phyloP scores from a whole-genome alignment of 768 basidiomycete genomes.

The Auriculariales sp. region DNA sequence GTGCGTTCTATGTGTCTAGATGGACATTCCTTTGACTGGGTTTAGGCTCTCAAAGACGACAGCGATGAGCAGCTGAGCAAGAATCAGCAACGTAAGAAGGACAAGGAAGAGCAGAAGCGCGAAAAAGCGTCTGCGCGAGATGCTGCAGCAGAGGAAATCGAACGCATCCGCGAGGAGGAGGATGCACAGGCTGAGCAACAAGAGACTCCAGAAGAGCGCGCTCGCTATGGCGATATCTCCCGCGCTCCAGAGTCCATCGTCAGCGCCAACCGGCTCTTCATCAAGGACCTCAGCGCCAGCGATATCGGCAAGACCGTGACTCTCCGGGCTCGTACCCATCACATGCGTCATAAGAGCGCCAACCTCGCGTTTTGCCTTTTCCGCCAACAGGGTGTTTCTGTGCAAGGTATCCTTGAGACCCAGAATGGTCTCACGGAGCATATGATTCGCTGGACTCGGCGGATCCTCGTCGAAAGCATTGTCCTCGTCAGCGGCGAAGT shows the following conservation, averaged over 20 bases:
- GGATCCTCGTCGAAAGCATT: constrained; percentile 26
- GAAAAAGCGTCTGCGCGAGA: not conserved
- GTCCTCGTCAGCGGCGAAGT: constrained; percentile 24
- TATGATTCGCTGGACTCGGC: constrained; percentile 30
- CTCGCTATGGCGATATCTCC: not conserved
- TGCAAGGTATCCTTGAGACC: constrained; percentile 10
- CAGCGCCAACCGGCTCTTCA: not conserved
- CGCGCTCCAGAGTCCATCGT: not conserved
- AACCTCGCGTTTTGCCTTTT: constrained; percentile 11
- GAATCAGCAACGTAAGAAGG: not conserved
- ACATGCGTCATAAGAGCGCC: not conserved
- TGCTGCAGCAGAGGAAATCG: not conserved
- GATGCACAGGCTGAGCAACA: not conserved
- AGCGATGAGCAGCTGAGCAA: not conserved
- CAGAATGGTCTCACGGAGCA: constrained; percentile 23
- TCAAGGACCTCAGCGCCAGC: not conserved
- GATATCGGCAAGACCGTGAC: not conserved
- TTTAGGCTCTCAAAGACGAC: not conserved
- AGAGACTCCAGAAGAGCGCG: not conserved
- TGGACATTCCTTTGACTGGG: too few relatives aligned
- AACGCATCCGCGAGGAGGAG: not conserved
- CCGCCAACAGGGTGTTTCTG: constrained; percentile 8
- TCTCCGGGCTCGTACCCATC: not conserved
- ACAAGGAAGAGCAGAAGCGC: not conserved
- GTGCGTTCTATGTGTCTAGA: too few relatives aligned